Evolutionary conservation across 768 basidiomycete genomes (phyloP), one percentile per base, ranked within the genome.

Genomic region (Pleurotus tuber-regium): DNA sequence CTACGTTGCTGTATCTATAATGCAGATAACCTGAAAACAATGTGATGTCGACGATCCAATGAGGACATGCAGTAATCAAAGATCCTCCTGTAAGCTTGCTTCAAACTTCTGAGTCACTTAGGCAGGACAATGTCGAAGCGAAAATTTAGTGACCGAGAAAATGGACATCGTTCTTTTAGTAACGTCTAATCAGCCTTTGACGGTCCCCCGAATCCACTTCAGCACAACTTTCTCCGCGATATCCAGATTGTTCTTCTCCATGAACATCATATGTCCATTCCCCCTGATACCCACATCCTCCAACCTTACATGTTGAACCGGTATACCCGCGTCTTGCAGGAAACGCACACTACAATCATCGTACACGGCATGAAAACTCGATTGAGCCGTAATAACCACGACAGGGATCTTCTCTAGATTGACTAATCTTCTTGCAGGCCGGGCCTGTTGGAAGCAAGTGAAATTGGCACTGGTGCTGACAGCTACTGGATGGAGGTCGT

Each of bases 181-280:
- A n/a, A n/a, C n/a, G n/a, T n/a, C n/a, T n/a, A n/a, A n/a, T n/a
- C n/a, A n/a, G n/a, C n/a, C n/a, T n/a, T n/a, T 24, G 21, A 61
- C 23, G 12, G 43, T 55, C 6, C 50, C 43, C 29, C 53, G 54
- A 28, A 75, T 61, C 78, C 77, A 78, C 43, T 61, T 62, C 38
- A 70, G 59, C 19, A 77, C 63, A 4, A 78, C 72, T 25, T 63
- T 35, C 4, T 66, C 70, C 11, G 63, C 76, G 29, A 81, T 76
- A 40, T 70, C 66, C 30, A 72, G 51, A 8, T 63, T 70, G 57
- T 81, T 80, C 52, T 67, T 71, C 50, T 81, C 79, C 74, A 81
- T 76, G 54, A 80, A 79, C 65, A 81, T 72, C 72, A 81, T 73
- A 62, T 81, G 79, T 1, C 75, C 79, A 55, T 81, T 81, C 36